A percentile compares a stretch with the other conserved stretches of the same genome.
Conservation (phyloP, 78 protist species). For the Paratrimastix pyriformis region DNA sequence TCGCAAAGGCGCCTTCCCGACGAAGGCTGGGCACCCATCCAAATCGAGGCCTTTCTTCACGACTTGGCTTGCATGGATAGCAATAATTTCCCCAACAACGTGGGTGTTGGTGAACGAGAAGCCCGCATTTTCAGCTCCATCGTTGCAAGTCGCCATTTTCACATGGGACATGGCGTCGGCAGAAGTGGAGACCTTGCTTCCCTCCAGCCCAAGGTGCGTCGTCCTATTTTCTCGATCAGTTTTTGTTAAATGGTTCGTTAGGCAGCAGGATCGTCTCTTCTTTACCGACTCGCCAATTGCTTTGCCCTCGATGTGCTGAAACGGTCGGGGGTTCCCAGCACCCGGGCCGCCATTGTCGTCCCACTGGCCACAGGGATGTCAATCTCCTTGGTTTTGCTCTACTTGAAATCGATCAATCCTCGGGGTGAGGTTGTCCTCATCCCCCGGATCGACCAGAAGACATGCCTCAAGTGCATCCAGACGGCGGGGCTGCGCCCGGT, state of each 20-base stretch:
- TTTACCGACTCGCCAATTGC: slow-evolving; percentile 48
- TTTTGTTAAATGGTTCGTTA: slow-evolving; percentile 13
- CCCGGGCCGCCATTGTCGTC: slow-evolving; percentile 47
- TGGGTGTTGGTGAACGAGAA: slow-evolving; percentile 97
- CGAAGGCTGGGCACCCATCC: slow-evolving; percentile 62
- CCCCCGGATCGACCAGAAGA: slow-evolving; percentile 97
- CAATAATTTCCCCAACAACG: slow-evolving; percentile 38
- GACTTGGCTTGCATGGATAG: slow-evolving; percentile 10
- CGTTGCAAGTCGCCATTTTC: slow-evolving; percentile 52
- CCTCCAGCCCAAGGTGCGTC: slow-evolving; percentile 75
- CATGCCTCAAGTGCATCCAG: slow-evolving; percentile 85
- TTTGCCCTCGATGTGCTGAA: slow-evolving; percentile 58
- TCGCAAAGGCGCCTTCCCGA: slow-evolving; percentile 65
- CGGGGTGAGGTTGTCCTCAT: slow-evolving; percentile 66
- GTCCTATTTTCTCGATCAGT: neutral
- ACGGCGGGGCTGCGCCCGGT: slow-evolving; percentile 68
- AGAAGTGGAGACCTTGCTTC: slow-evolving; percentile 90
- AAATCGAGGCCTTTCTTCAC: slow-evolving; percentile 44
- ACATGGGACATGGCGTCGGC: slow-evolving; percentile 91
- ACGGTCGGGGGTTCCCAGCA: neutral
- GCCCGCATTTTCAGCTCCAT: slow-evolving; percentile 65
- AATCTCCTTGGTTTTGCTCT: slow-evolving; percentile 55
- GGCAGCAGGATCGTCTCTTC: slow-evolving; percentile 97
- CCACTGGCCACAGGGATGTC: slow-evolving; percentile 96
- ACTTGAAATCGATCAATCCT: slow-evolving; percentile 33